phyloP scores from a whole-genome alignment of 495 filamentous ascomycete species.

The Geopyxis carbonaria region DNA sequence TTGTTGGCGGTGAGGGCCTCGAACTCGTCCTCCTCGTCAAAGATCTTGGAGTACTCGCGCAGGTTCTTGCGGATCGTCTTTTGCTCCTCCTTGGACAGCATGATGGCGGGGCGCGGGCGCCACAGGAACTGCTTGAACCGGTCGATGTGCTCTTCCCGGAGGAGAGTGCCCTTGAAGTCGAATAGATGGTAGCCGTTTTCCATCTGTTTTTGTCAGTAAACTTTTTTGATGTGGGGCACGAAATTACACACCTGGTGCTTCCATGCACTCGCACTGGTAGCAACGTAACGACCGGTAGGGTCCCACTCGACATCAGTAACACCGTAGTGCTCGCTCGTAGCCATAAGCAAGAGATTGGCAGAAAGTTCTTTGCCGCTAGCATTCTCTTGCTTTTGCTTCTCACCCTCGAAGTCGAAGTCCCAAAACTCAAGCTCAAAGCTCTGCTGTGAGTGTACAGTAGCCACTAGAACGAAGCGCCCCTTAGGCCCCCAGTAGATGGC shows the following conservation, averaged over 20 bases:
- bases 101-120: slow-evolving; percentile 77
- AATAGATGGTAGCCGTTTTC: slow-evolving; percentile 97
- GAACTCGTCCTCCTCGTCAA: slow-evolving; percentile 87
- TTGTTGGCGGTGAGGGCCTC: slow-evolving; percentile 83
- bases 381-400: slow-evolving; percentile 39
- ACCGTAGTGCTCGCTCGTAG: slow-evolving; percentile 84
- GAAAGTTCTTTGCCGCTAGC: slow-evolving; percentile 78
- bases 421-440: slow-evolving; percentile 93
- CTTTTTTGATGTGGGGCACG: no score
- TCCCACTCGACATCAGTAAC: slow-evolving; percentile 98
- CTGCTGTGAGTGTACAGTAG: slow-evolving; percentile 77
- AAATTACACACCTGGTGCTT: slow-evolving; percentile 64
- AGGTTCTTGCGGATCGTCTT: slow-evolving; percentile 96
- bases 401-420: slow-evolving; percentile 93
- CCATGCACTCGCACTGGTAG: slow-evolving; percentile 81
- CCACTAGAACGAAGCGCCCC: slow-evolving; percentile 84
- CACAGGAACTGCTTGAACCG: slow-evolving; percentile 95
- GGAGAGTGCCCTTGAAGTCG: slow-evolving; percentile 78
- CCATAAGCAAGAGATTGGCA: slow-evolving; percentile 86
- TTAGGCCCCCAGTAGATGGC: slow-evolving; percentile 99
- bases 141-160: slow-evolving; percentile 84
- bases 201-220: slow-evolving; percentile 51
- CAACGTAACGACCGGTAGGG: slow-evolving; percentile 82
- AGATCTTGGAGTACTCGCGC: slow-evolving; percentile 81
- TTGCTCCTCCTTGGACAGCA: slow-evolving; percentile 87